Base-by-base conservation (phyloP, 371 early-diverging fungal species). In the Circinella umbellata region DNA sequence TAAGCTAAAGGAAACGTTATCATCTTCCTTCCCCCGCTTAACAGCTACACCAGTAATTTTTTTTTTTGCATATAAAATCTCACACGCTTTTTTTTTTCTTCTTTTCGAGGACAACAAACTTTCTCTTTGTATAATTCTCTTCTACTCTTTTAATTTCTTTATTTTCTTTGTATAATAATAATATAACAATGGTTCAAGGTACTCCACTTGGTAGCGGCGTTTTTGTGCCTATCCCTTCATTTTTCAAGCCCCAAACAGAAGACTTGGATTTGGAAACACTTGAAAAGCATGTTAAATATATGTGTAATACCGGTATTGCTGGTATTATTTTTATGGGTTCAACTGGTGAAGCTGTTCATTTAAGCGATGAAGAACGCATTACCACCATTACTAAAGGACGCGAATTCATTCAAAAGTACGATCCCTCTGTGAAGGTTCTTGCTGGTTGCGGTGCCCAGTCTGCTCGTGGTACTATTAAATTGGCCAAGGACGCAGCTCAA, bases 241-340 rank as follows among this genome's bases (percentile, higher is more conserved):
- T 84, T 63, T 84, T 84, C 73, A 69, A 74, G 27, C 57, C 57
- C 4, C 73, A 71, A 53, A 79, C 81, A 60, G 84, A 84, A 69
- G 82, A 81, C 38, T 69, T 84, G 39, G 84, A 84, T 48, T 69
- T 80, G 46, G 79, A 73, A 34, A 60, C 82, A 10, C 69, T 84
- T 35, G 79, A 84, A 51, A 68, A 73, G 35, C 84, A 84, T 51
- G 72, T 84, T 38, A 42, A 68, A n/a, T 78, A 70, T 48, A 66
- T 84, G 42, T 49, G 76, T 47, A 77, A 77, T 37, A 75, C 77
- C n/a, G 82, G 84, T 61, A 64, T 84, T 61, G 64, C 77, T 10
- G 84, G 84, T 68, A 72, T 84, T 60, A 80, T 84, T 47, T 79
- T 84, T 48, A 61, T 76, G 53, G 84, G 84, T 4, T 84, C 84